Conservation (phyloP, 1,139 yeast genomes). For the Yamadazyma songkhlaensis region DNA sequence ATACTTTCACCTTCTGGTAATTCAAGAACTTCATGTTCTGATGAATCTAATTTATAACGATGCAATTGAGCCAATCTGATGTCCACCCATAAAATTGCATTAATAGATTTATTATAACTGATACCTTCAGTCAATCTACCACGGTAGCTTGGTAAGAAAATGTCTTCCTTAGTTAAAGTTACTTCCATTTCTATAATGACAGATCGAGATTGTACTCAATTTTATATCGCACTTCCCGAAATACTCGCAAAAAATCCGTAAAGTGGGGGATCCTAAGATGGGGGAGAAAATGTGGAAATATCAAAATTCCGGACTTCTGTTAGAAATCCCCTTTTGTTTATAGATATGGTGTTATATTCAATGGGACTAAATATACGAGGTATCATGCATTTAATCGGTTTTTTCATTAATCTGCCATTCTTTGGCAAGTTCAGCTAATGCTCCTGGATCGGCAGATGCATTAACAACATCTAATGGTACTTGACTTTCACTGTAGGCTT, state of each 20-base stretch:
- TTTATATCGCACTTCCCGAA: background rate
- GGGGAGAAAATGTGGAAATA: too few species aligned
- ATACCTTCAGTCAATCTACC: constrained; percentile 66
- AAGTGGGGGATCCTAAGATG: background rate
- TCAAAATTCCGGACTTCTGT: too few species aligned
- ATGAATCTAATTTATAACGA: constrained; percentile 29
- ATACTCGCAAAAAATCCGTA: too few species aligned
- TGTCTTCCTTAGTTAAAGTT: constrained; percentile 5
- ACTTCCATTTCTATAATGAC: background rate
- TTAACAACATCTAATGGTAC: constrained; percentile 90
- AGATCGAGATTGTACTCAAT: background rate
- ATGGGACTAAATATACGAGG: too few species aligned
- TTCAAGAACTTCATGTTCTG: constrained; percentile 39
- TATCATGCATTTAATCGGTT: background rate
- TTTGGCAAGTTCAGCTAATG: constrained; percentile 62
- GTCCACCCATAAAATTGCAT: constrained; percentile 68
- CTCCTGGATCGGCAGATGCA: constrained; percentile 64
- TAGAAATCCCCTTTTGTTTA: too few species aligned
- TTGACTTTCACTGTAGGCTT: constrained; percentile 84
- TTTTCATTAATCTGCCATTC: constrained; percentile 45
- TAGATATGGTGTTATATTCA: too few species aligned
- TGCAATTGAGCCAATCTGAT: constrained; percentile 59
- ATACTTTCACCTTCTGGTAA: constrained; percentile 41
- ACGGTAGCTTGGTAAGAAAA: constrained; percentile 40
- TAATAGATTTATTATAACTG: constrained; percentile 56